A percentile compares a stretch with the other conserved stretches of the same genome.
phyloP scores from a whole-genome alignment of 306 rosid species.

The Ziziphus jujuba region DNA sequence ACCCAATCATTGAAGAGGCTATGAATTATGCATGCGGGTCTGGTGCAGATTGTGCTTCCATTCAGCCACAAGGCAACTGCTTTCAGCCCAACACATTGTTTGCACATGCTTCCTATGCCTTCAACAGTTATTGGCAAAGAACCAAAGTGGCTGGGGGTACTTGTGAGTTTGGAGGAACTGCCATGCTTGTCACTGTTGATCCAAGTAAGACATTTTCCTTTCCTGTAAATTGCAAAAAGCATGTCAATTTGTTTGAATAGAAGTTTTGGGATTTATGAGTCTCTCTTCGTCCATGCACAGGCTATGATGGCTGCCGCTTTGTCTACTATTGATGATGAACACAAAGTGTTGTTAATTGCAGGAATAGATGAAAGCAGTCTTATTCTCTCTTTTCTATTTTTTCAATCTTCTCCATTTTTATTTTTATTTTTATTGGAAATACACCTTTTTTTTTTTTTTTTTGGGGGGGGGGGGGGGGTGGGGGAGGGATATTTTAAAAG shows the following conservation, averaged over 20 bases:
- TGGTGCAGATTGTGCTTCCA: slow-evolving; percentile 73
- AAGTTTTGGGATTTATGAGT: background rate
- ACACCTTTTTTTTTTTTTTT: background rate
- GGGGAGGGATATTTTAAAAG: no score
- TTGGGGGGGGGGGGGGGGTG: no score
- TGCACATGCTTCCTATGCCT: slow-evolving; percentile 91
- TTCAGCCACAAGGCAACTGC: slow-evolving; percentile 70
- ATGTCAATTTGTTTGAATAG: background rate
- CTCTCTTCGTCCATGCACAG: slow-evolving; percentile 30
- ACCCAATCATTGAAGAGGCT: slow-evolving; percentile 88
- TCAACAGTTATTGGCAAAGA: slow-evolving; percentile 89
- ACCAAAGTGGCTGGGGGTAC: slow-evolving; percentile 69
- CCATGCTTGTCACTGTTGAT: slow-evolving; percentile 73
- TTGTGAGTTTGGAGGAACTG: slow-evolving; percentile 89
- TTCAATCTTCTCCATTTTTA: no score
- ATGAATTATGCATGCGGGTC: slow-evolving; percentile 93
- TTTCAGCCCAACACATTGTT: slow-evolving; percentile 56
- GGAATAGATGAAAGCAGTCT: background rate
- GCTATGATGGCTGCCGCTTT: slow-evolving; percentile 66
- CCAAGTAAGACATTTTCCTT: slow-evolving; percentile 50
- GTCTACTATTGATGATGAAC: slow-evolving; percentile 24
- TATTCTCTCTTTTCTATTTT: background rate
- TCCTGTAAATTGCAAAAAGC: background rate
- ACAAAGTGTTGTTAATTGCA: background rate
- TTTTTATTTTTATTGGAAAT: background rate